Evolutionary conservation across 257 asterid genomes (phyloP), one percentile per base, ranked within the genome.

Genomic region (Solanum pennellii): DNA sequence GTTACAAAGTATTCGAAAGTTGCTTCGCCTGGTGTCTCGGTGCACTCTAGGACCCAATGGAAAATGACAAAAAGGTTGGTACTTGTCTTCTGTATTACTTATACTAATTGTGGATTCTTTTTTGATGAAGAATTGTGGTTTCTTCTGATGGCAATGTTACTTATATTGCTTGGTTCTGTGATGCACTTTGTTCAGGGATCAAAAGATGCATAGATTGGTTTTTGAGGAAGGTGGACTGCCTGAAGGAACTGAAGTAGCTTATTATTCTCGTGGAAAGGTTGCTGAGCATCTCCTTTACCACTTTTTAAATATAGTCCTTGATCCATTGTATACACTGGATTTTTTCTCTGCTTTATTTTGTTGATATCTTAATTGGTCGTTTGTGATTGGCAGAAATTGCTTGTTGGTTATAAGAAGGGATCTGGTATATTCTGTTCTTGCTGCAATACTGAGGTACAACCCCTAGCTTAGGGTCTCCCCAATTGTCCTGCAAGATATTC

Each of bases 231-330:
- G 92, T 89, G 98, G 98, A 89, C 91, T 97, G 90, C 99, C 98
- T 33, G 98, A 97, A 91, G 99, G 99, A 87, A 92, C 97, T 74
- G 99, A 95, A 91, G 95, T 97, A 86, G 94, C 95, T 74, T 97
- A 97, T 89, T 97, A 92, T 91, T 95, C 99, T 87, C 93, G 93
- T 87, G 99, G 99, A 89, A 95, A 96, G 98, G 99, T 97, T 89
- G 88, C 89, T 80, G 90, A 89, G 74, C 5, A 56, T 86, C 39
- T 72, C 84, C 69, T 72, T 77, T 73, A 18, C 3, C 27, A 18
- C 85, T 31, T 9, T 47, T 77, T 15, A 29, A 16, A 29, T 80
- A 16, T 47, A 47, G 83, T 47, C 39, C 14, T 33, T 86, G 35
- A 39, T 52, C 33, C 79, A 52, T 25, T 73, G 45, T 73, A 86